Conservation (phyloP, 2,329 filamentous ascomycete genomes). For the Aspergillus sergii region DNA sequence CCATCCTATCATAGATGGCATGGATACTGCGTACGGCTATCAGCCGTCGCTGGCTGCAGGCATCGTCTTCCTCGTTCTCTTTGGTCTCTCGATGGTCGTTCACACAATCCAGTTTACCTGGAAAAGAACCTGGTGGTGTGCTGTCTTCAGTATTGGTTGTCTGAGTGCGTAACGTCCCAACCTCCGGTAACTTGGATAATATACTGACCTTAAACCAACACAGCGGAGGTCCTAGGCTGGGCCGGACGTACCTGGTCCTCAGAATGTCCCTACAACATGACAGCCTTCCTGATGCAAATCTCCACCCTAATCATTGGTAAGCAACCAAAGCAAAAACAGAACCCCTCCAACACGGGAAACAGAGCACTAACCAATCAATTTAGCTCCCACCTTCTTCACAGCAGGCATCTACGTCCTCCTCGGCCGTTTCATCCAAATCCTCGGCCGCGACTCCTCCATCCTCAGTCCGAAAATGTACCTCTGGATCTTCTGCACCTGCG, state of each 20-base stretch:
- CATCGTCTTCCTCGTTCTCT: conserved; percentile 37
- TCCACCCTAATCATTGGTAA: conserved; percentile 44
- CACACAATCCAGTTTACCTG: conserved; percentile 39
- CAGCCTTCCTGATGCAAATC: conserved; percentile 56
- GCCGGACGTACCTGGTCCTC: conserved; percentile 52
- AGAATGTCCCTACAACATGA: conserved; percentile 52
- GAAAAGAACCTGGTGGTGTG: conserved; percentile 44
- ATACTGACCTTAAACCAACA: neutral
- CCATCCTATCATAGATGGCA: conserved; percentile 28
- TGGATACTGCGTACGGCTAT: conserved; percentile 36
- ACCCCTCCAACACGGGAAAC: neutral
- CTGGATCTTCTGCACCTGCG: conserved; percentile 56
- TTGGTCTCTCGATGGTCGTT: conserved; percentile 38
- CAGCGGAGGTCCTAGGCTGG: conserved; percentile 53
- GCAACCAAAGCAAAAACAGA: neutral
- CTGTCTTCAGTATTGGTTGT: conserved; percentile 40
- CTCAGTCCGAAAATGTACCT: conserved; percentile 49
- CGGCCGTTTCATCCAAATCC: conserved; percentile 49
- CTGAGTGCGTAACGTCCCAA: conserved; percentile 29
- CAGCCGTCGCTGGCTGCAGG: conserved; percentile 36
- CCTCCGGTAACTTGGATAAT: neutral
- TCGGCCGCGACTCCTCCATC: conserved; percentile 49
- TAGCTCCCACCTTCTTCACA: conserved; percentile 54
- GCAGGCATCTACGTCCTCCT: conserved; percentile 55
- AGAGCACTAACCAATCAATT: neutral